Percentiles rank a stretch among this genome's conserved stretches.
phyloP scores from a whole-genome alignment of 768 basidiomycete species.

The Cyclocybe cylindracea region DNA sequence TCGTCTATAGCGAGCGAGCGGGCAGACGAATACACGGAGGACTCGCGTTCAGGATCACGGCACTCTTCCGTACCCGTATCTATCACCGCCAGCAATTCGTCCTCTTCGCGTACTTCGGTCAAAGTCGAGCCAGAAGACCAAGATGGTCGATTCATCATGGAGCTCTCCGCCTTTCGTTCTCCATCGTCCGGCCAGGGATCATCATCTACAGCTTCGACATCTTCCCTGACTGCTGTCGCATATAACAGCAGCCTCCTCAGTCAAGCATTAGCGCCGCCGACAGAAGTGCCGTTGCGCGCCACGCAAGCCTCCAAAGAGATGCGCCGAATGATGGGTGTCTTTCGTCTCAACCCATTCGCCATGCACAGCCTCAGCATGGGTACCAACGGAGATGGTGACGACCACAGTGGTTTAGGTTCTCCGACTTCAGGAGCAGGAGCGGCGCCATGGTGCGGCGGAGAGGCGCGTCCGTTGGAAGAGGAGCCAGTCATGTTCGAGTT shows the following conservation, averaged over 20 bases:
- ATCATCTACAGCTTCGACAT: background rate
- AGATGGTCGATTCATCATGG: conserved; percentile 46
- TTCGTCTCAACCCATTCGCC: conserved; percentile 76
- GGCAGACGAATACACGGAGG: conserved; percentile 2
- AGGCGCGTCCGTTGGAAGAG: conserved; percentile 60
- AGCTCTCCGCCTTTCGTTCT: conserved; percentile 26
- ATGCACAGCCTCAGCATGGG: conserved; percentile 46
- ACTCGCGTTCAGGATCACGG: background rate
- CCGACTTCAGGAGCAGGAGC: conserved; percentile 24
- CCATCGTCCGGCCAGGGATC: background rate
- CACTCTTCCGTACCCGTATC: conserved; percentile 12
- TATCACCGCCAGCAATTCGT: conserved; percentile 6
- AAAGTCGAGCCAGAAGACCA: conserved; percentile 42
- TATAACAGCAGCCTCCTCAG: conserved; percentile 21
- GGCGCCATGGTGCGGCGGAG: conserved; percentile 44
- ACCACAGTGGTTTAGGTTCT: conserved; percentile 20
- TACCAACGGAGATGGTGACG: conserved; percentile 6
- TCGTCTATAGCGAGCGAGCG: background rate
- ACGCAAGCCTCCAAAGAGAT: conserved; percentile 71
- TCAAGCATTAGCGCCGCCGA: conserved; percentile 52
- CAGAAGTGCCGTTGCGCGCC: conserved; percentile 73
- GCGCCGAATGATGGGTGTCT: conserved; percentile 77
- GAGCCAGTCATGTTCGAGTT: conserved; percentile 68
- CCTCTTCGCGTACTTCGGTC: conserved; percentile 23
- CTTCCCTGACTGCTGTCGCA: conserved; percentile 9